Evolutionary conservation across 257 asterid species (phyloP).

Genomic region (Prunella vulgaris): DNA sequence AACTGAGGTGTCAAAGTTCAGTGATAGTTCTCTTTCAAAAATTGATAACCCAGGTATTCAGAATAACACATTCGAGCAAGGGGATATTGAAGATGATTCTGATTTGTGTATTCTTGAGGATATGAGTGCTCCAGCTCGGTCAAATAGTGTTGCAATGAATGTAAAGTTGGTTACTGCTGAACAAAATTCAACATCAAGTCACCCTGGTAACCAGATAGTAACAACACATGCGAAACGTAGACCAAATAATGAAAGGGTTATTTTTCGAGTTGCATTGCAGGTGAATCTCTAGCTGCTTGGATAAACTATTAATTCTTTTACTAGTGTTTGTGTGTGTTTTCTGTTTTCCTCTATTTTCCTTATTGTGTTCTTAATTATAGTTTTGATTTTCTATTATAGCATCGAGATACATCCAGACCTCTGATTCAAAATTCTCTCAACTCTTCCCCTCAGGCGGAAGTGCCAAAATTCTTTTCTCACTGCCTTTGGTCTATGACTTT

Average conservation of each 20-base stretch:
- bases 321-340: neutral
- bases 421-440: too few species aligned
- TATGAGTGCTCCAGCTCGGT: slow-evolving; percentile 55
- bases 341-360: neutral
- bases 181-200: slow-evolving; percentile 32
- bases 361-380: neutral
- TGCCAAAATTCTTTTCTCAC: too few species aligned
- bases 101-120: slow-evolving; percentile 75
- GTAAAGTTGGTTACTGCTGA: slow-evolving; percentile 33
- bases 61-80: slow-evolving; percentile 27
- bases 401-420: neutral
- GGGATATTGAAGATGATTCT: slow-evolving; percentile 43
- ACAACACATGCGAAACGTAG: slow-evolving; percentile 43
- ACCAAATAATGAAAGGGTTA: slow-evolving; percentile 57
- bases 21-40: slow-evolving; percentile 22
- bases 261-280: slow-evolving; percentile 77
- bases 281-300: slow-evolving; percentile 30
- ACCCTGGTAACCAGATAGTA: slow-evolving; percentile 30
- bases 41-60: slow-evolving; percentile 35
- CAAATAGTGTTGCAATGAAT: slow-evolving; percentile 28
- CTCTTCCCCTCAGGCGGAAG: too few species aligned
- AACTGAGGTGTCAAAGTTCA: slow-evolving; percentile 28
- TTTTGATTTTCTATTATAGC: neutral
- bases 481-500: neutral
- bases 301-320: neutral